A percentile compares a stretch with the other conserved stretches of the same genome.
These are phyloP conservation scores for Rhodotorula sp. DNA, from an alignment of 1,284 basidiomycete genomes.

Conservation along the genomic window DNA sequence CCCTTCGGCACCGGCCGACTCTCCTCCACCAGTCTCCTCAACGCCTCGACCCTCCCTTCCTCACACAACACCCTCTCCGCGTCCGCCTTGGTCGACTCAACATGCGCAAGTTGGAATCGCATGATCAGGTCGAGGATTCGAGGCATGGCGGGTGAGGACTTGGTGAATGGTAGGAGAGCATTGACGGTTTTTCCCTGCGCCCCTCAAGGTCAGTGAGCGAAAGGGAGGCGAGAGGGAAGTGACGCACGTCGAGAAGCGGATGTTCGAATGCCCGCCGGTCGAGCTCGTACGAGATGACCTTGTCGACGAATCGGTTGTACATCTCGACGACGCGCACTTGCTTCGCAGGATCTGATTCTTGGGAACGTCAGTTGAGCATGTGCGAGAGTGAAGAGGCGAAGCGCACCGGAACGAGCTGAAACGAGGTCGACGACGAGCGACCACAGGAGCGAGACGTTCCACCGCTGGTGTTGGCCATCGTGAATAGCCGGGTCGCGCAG, in stretches of 20 bases:
- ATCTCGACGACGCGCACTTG: conserved; percentile 26
- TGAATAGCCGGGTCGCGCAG: conserved; percentile 67
- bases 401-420: background rate
- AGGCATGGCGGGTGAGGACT: conserved; percentile 59
- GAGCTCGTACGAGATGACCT: conserved; percentile 64
- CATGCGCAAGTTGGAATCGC: conserved; percentile 79
- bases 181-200: conserved; percentile 69
- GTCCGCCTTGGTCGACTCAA: conserved; percentile 62
- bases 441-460: conserved; percentile 38
- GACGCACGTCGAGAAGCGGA: conserved; percentile 70
- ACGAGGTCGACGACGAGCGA: conserved; percentile 29
- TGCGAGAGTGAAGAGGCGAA: background rate
- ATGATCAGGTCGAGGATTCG: conserved; percentile 64
- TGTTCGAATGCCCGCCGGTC: conserved; percentile 60
- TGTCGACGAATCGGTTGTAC: conserved; percentile 65
- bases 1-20: conserved; percentile 5
- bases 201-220: too few species aligned
- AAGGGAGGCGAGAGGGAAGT: background rate
- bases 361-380: background rate
- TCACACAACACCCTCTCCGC: conserved; percentile 65
- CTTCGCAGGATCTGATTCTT: background rate
- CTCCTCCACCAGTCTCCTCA: conserved; percentile 9
- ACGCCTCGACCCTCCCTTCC: background rate
- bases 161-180: conserved; percentile 60
- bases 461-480: conserved; percentile 49